phyloP scores from a whole-genome alignment of 257 asterid species.

The Salvia splendens region DNA sequence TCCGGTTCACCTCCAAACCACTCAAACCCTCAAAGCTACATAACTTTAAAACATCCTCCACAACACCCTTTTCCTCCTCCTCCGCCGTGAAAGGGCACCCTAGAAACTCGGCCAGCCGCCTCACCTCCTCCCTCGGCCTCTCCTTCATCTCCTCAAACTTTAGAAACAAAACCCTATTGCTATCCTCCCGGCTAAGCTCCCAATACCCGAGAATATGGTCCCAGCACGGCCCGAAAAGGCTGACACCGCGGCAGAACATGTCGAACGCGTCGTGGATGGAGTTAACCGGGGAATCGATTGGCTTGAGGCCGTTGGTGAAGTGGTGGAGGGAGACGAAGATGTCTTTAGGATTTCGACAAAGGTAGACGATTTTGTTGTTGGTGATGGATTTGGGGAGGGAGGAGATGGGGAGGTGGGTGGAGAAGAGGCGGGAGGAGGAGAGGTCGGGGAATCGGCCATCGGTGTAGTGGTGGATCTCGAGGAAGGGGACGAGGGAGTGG shows the following conservation, averaged over 20 bases:
- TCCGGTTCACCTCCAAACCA: slow-evolving; percentile 39
- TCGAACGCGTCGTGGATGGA: slow-evolving; percentile 39
- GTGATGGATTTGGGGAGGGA: slow-evolving; percentile 40
- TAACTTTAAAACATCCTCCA: slow-evolving; percentile 37
- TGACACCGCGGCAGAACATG: slow-evolving; percentile 45
- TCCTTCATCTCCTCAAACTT: slow-evolving; percentile 49
- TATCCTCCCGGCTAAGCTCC: slow-evolving; percentile 31
- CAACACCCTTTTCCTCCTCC: slow-evolving; percentile 45
- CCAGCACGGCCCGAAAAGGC: slow-evolving; percentile 55
- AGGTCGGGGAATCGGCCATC: slow-evolving; percentile 40
- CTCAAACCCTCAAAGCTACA: slow-evolving; percentile 48
- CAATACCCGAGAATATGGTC: slow-evolving; percentile 50
- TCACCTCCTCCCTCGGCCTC: slow-evolving; percentile 26
- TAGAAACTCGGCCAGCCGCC: slow-evolving; percentile 45
- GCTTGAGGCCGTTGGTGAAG: slow-evolving; percentile 43
- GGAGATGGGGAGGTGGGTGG: slow-evolving; percentile 40
- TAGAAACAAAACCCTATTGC: slow-evolving; percentile 40
- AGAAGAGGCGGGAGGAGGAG: slow-evolving; percentile 29
- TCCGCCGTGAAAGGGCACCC: slow-evolving; percentile 39
- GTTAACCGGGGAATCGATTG: neutral
- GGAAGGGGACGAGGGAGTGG: slow-evolving; percentile 40
- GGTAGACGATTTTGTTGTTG: slow-evolving; percentile 45
- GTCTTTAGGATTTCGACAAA: slow-evolving; percentile 58
- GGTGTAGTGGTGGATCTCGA: slow-evolving; percentile 39
- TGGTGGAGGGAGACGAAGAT: slow-evolving; percentile 55